phyloP scores from a whole-genome alignment of 2,329 filamentous ascomycete genomes.

The Aaosphaeria pasadenensis region DNA sequence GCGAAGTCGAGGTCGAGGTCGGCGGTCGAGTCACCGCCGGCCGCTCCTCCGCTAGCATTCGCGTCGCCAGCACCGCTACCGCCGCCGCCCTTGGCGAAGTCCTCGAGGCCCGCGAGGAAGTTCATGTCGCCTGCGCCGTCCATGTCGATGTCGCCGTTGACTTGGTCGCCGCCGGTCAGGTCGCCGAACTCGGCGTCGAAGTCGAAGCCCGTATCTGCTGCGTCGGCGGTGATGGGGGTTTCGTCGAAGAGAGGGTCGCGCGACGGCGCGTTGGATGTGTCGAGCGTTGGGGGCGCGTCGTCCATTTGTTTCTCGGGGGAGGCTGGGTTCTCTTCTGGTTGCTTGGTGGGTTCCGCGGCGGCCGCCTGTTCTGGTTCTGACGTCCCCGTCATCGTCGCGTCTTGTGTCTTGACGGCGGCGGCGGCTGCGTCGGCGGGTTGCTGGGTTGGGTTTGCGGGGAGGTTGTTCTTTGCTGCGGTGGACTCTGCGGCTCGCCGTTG shows the following conservation, averaged over 20 bases:
- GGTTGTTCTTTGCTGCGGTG: slow-evolving; percentile 14
- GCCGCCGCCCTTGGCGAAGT: slow-evolving; percentile 28
- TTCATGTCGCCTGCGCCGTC: slow-evolving; percentile 25
- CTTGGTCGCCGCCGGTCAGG: slow-evolving; percentile 7
- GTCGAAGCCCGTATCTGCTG: slow-evolving; percentile 37
- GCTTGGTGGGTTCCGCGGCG: slow-evolving; percentile 2
- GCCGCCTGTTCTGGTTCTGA: not conserved
- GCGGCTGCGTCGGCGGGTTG: not conserved
- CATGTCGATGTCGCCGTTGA: slow-evolving; percentile 20
- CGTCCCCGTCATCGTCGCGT: not conserved
- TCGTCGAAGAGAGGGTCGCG: slow-evolving; percentile 29
- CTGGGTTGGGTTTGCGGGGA: slow-evolving; percentile 3
- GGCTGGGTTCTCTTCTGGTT: slow-evolving; percentile 6
- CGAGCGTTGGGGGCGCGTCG: slow-evolving; percentile 13
- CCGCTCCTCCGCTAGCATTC: slow-evolving; percentile 1
- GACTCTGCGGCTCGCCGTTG: slow-evolving; percentile 25
- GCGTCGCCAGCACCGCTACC: slow-evolving; percentile 13
- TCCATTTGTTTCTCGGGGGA: slow-evolving; percentile 10
- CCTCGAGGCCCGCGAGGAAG: slow-evolving; percentile 35
- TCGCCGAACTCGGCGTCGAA: slow-evolving; percentile 37
- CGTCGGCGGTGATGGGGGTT: slow-evolving; percentile 22
- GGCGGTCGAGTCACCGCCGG: not conserved
- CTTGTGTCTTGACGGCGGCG: not conserved
- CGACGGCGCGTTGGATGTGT: slow-evolving; percentile 7
- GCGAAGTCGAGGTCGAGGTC: slow-evolving; percentile 26